These are phyloP conservation scores for Fraxinus xanthoxyloides DNA, from an alignment of 305 asterid genomes.

Conservation along the genomic window DNA sequence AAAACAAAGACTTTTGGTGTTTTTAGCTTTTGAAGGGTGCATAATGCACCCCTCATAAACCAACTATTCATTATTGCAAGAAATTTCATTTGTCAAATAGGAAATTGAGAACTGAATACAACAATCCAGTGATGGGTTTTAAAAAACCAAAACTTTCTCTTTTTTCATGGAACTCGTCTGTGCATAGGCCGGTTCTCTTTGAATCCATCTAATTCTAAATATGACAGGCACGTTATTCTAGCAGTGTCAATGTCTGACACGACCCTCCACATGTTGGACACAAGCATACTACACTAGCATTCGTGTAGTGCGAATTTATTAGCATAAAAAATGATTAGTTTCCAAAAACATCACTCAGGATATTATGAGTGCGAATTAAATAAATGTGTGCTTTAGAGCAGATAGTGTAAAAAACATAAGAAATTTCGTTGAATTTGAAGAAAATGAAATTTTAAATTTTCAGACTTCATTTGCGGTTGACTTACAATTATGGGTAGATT, in stretches of 20 bases:
- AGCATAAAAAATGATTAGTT: not conserved
- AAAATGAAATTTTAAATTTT: not conserved
- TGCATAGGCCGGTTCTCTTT: not conserved
- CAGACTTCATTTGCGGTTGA: not conserved
- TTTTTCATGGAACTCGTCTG: not conserved
- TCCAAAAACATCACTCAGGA: not conserved
- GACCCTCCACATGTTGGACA: not conserved
- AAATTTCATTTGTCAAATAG: not conserved
- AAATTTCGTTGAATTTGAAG: not conserved
- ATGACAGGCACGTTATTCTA: not conserved
- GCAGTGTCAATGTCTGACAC: not conserved
- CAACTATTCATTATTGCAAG: not conserved
- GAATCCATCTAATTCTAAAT: not conserved
- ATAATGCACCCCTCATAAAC: not conserved
- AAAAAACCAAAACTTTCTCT: not conserved
- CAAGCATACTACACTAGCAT: not conserved
- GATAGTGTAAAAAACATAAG: not conserved
- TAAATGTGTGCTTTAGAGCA: not conserved
- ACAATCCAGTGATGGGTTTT: not conserved
- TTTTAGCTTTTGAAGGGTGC: not conserved
- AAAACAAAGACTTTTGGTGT: not conserved
- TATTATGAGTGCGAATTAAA: not conserved
- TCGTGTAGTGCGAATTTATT: not conserved
- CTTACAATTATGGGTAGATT: not conserved
- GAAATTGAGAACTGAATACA: not conserved